Evolutionary conservation across 257 asterid species (phyloP).

Genomic region (Petunia axillaris): DNA sequence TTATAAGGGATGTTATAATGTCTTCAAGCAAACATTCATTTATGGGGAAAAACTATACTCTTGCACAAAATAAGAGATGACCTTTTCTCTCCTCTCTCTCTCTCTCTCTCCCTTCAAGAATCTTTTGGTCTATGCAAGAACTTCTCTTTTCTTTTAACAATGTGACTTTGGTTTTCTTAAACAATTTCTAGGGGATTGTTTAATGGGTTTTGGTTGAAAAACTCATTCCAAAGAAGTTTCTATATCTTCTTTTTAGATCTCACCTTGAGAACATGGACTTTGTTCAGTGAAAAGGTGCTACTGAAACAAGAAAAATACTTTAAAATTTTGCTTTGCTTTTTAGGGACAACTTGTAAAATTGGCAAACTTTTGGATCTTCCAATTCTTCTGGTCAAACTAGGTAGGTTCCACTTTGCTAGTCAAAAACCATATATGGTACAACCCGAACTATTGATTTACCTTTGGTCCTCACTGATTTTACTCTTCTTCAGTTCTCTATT

Average conservation of each 20-base stretch:
- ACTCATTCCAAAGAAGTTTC: constrained; percentile 61
- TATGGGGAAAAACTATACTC: background rate
- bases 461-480: too few species aligned
- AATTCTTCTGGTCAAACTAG: too few species aligned
- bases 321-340: constrained; percentile 30
- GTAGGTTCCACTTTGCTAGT: too few species aligned
- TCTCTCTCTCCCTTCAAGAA: constrained; percentile 36
- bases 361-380: background rate
- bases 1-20: background rate
- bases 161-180: constrained; percentile 11
- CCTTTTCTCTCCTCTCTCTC: constrained; percentile 29
- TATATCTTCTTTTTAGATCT: constrained; percentile 43
- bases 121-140: constrained; percentile 38
- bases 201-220: constrained; percentile 30
- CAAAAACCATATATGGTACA: too few species aligned
- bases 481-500: too few species aligned
- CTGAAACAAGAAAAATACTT: constrained; percentile 29
- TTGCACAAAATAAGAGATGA: constrained; percentile 16
- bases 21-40: constrained; percentile 37
- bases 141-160: constrained; percentile 31
- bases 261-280: constrained; percentile 56
- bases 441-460: too few species aligned
- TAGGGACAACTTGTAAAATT: constrained; percentile 31
- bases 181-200: constrained; percentile 22
- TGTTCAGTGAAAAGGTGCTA: constrained; percentile 25